phyloP scores from a whole-genome alignment of 345 rosid genomes.

The Gossypium australe region DNA sequence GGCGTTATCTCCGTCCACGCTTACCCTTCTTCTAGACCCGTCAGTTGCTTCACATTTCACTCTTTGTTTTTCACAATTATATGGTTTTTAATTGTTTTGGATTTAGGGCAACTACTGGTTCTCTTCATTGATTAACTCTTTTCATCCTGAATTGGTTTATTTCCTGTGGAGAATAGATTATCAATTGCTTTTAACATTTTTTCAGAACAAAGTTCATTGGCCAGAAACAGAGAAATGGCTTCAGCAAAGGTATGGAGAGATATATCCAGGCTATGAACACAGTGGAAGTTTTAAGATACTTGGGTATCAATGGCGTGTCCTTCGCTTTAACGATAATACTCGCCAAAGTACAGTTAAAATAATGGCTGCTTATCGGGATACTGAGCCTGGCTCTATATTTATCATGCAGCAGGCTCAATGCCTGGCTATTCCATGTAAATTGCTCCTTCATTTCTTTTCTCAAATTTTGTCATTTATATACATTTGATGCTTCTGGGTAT shows the following conservation, averaged over 20 bases:
- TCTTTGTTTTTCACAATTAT: background rate
- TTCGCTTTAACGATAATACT: conserved; percentile 72
- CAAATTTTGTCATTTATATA: background rate
- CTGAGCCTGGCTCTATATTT: conserved; percentile 44
- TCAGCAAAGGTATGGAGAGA: conserved; percentile 45
- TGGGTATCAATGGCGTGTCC: conserved; percentile 88
- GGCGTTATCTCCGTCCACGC: conserved; percentile 78
- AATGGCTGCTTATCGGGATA: conserved; percentile 59
- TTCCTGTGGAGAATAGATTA: background rate
- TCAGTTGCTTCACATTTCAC: conserved; percentile 30
- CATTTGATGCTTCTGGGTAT: background rate
- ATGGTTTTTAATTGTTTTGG: conserved; percentile 1
- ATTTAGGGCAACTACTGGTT: background rate
- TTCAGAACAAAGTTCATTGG: conserved; percentile 61
- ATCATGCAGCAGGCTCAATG: conserved; percentile 81
- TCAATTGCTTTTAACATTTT: conserved; percentile 1
- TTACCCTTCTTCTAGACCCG: conserved; percentile 74
- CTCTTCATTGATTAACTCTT: background rate
- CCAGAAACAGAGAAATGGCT: conserved; percentile 74
- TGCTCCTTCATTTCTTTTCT: conserved; percentile 1
- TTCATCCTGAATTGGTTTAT: background rate
- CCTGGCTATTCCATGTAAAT: conserved; percentile 81
- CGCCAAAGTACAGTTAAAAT: conserved; percentile 86
- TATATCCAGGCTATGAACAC: conserved; percentile 25
- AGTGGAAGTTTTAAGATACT: conserved; percentile 44